These are phyloP conservation scores for Kondoa subrosea DNA, from an alignment of 768 basidiomycete genomes.

Conservation along the genomic window DNA sequence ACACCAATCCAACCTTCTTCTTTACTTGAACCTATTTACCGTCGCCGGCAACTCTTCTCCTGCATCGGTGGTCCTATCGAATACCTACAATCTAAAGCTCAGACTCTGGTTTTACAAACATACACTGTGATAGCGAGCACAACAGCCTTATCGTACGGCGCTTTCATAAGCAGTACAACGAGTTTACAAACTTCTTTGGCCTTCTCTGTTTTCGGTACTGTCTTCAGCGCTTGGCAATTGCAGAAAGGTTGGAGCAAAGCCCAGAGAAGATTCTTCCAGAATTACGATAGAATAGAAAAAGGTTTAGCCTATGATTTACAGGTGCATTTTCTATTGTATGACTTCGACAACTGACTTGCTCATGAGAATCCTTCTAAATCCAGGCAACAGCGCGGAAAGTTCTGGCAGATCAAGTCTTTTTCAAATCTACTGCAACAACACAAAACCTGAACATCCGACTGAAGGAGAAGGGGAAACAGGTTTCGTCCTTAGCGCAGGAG, in stretches of 20 bases:
- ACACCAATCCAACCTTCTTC: conserved; percentile 6
- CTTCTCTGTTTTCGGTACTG: conserved; percentile 15
- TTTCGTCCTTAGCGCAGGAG: too few species aligned
- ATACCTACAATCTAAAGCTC: conserved; percentile 21
- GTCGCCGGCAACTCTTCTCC: conserved; percentile 20
- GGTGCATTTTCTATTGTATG: conserved; percentile 9
- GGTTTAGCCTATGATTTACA: conserved; percentile 16
- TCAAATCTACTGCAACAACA: conserved; percentile 7
- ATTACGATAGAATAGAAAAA: conserved; percentile 16
- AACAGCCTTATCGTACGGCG: conserved; percentile 3
- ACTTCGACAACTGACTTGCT: not conserved
- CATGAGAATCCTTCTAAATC: conserved; percentile 1
- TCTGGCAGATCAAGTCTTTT: conserved; percentile 10
- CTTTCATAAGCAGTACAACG: conserved; percentile 6
- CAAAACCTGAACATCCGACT: too few species aligned
- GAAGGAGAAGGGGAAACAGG: too few species aligned
- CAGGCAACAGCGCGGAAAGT: conserved; percentile 9
- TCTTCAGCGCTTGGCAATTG: conserved; percentile 19
- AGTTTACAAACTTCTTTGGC: conserved; percentile 14
- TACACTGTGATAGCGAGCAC: not conserved
- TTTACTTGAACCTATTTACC: conserved; percentile 17
- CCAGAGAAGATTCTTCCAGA: conserved; percentile 19
- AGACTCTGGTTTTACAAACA: conserved; percentile 13
- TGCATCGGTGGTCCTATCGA: conserved; percentile 21
- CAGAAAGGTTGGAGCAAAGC: conserved; percentile 24